Evolutionary conservation across 2,329 filamentous ascomycete species (phyloP), one percentile per base, ranked within the genome.

Genomic region (Dactylellina haptotyla): DNA sequence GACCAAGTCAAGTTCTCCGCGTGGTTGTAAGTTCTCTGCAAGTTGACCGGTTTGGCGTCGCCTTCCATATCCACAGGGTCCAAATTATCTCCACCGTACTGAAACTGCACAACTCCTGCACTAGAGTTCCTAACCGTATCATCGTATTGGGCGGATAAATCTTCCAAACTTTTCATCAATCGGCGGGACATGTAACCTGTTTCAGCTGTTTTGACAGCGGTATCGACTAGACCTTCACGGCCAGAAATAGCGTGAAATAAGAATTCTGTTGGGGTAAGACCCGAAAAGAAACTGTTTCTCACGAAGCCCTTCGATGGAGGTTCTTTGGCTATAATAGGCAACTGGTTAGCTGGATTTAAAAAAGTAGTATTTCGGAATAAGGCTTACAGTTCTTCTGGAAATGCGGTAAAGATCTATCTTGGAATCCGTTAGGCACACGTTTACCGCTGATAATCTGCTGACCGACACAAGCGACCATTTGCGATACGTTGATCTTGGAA

Each of bases 61-160:
- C 93, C 95, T 81, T 99, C 95, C 94, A 99, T 99, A 79, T 98
- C 93, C 18, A 97, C 90, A 1, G 95, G 95, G 80, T 99, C 95
- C 30, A 99, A 84, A 75, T 94, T 93, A 79, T 99, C 95, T 30
- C 95, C 95, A 80, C 95, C 95, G 78, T 96, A 99, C 79, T 97
- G 93, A 82, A 99, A 98, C 80, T 99, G 95, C 1, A 99, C 93
- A 73, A 99, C 90, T 30, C 89, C 89, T 5, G 91, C 91, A 1
- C 89, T 90, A 0, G 93, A 97, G 26, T 94, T 98, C 65, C 95
- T 88, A 0, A 99, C 94, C 0, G 95, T 99, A 78, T 96, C 88
- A 78, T 99, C 95, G 78, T 99, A 99, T 78, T 93, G 88, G 0
- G 91, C 92, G 0, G 93, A 97, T 2, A 98, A 83, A 84, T 99